Evolutionary conservation across 1,284 basidiomycete species (phyloP).

Genomic region (Marasmius tenuissimus): DNA sequence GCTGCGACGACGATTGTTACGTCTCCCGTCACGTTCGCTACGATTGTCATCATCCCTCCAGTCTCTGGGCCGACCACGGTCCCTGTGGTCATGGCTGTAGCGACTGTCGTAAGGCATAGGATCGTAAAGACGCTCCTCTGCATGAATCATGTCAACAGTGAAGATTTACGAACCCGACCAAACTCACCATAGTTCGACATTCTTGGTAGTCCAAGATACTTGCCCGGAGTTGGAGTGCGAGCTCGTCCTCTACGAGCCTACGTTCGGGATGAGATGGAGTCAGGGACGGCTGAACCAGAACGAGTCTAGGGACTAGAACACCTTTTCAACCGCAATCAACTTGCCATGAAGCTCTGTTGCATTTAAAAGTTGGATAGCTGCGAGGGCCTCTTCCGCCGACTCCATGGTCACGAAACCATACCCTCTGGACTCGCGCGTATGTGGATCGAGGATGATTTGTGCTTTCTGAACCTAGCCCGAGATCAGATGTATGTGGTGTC

Average conservation of each 20-base stretch:
- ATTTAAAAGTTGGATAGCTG: conserved; percentile 83
- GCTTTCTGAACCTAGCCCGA: conserved; percentile 74
- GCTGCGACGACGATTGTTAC: conserved; percentile 40
- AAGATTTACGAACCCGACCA: conserved; percentile 7
- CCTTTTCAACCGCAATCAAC: conserved; percentile 85
- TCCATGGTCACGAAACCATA: conserved; percentile 99
- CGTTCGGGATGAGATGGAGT: background rate
- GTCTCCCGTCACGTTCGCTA: conserved; percentile 30
- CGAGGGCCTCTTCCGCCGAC: conserved; percentile 83
- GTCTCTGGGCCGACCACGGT: conserved; percentile 32
- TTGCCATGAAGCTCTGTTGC: conserved; percentile 86
- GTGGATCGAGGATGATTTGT: conserved; percentile 96
- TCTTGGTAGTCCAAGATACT: conserved; percentile 85
- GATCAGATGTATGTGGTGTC: background rate
- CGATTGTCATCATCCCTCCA: conserved; percentile 49
- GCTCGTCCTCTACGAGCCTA: conserved; percentile 93
- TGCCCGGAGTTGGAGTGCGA: conserved; percentile 91
- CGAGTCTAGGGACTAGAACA: conserved; percentile 24
- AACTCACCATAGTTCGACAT: conserved; percentile 66
- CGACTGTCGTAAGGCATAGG: conserved; percentile 80
- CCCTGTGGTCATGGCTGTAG: conserved; percentile 52
- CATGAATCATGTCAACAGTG: conserved; percentile 7
- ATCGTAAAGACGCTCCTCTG: conserved; percentile 69
- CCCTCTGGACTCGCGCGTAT: conserved; percentile 93
- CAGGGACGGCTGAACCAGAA: background rate